A percentile compares a stretch with the other conserved stretches of the same genome.
Evolutionary conservation across 2,329 filamentous ascomycete genomes (phyloP).

Genomic region (Sporothrix brunneoviolacea): DNA sequence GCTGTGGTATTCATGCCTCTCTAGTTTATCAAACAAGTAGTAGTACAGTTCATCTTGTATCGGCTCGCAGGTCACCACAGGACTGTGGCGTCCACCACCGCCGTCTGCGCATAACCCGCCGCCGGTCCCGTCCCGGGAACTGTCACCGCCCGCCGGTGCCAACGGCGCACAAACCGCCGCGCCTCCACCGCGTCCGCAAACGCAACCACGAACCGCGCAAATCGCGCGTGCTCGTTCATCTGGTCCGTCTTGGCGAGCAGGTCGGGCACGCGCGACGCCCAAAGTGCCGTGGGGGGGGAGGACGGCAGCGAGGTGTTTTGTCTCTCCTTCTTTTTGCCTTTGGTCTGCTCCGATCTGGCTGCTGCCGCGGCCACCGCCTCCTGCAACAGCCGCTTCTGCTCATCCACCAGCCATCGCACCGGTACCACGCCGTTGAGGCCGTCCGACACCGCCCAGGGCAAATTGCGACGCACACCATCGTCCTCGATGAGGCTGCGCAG

Average conservation of each 20-base stretch:
- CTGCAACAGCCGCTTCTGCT: constrained; percentile 13
- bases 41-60: no score
- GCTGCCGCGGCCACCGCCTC: not conserved
- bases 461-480: constrained; percentile 37
- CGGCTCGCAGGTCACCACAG: constrained; percentile 21
- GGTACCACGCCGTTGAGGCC: constrained; percentile 20
- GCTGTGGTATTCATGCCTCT: no score
- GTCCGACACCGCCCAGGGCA: constrained; percentile 29
- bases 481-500: constrained; percentile 33
- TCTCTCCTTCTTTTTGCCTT: not conserved
- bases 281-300: not conserved
- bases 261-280: constrained; percentile 12
- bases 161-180: constrained; percentile 40
- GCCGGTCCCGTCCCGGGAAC: constrained; percentile 16
- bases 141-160: constrained; percentile 34
- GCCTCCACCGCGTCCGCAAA: constrained; percentile 51
- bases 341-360: not conserved
- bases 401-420: constrained; percentile 18
- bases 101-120: constrained; percentile 12
- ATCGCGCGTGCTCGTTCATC: constrained; percentile 29
- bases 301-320: not conserved
- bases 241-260: constrained; percentile 18
- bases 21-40: no score
- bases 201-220: constrained; percentile 44
- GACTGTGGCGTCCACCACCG: constrained; percentile 20